These are phyloP conservation scores for Pichia membranifaciens DNA, from an alignment of 805 yeast species.

Conservation along the genomic window DNA sequence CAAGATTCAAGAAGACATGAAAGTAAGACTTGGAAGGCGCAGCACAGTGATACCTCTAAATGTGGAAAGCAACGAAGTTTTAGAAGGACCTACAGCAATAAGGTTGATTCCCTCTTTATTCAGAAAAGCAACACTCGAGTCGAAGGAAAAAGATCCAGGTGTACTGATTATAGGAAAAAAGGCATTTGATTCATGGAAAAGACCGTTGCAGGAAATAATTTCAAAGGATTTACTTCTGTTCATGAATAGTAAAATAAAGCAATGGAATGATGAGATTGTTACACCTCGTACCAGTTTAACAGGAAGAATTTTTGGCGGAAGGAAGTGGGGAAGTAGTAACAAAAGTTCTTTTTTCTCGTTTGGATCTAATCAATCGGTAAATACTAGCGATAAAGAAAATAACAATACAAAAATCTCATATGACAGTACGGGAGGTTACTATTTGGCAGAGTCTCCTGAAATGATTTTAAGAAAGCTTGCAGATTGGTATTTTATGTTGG, in stretches of 20 bases:
- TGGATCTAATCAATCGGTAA: conserved; percentile 13
- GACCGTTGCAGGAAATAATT: conserved; percentile 42
- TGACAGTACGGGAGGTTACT: conserved; percentile 49
- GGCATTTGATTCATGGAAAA: conserved; percentile 27
- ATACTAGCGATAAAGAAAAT: not conserved
- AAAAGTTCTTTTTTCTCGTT: conserved; percentile 30
- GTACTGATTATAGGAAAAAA: conserved; percentile 3
- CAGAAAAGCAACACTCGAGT: not conserved
- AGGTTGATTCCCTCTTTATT: conserved; percentile 29
- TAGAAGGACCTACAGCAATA: conserved; percentile 1
- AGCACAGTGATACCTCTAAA: conserved; percentile 10
- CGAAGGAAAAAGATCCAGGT: not conserved
- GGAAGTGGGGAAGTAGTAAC: conserved; percentile 42
- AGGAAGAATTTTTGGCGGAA: conserved; percentile 58
- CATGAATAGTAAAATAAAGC: conserved; percentile 74
- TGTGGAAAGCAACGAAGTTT: not conserved
- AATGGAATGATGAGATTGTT: conserved; percentile 81
- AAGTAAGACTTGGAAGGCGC: conserved; percentile 12
- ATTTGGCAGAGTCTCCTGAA: conserved; percentile 59
- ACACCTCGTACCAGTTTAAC: conserved; percentile 73
- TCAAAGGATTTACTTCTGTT: conserved; percentile 60
- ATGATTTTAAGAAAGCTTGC: conserved; percentile 76
- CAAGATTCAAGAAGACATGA: conserved; percentile 29
- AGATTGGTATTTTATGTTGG: conserved; percentile 88
- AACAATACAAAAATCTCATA: conserved; percentile 29